These are phyloP conservation scores for Ceratocystis eucalypticola DNA, from an alignment of 2,329 filamentous ascomycete species.

Conservation along the genomic window DNA sequence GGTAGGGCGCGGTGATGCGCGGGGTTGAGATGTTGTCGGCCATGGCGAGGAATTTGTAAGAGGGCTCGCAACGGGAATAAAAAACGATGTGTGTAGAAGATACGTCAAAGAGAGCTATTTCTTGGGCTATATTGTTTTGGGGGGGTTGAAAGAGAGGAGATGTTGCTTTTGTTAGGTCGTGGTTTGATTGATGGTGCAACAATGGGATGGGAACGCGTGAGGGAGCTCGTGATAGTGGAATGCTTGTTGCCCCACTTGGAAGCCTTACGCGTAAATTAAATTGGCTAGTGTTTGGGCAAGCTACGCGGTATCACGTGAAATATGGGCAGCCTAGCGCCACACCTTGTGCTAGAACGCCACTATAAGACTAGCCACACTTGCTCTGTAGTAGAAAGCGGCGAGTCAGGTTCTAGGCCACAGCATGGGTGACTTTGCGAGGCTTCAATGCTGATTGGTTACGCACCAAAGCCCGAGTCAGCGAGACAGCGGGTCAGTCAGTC, in stretches of 20 bases:
- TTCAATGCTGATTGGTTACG: neutral
- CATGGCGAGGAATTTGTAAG: slow-evolving; percentile 36
- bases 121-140: neutral
- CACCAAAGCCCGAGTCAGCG: neutral
- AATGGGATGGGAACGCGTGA: too few relatives aligned
- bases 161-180: neutral
- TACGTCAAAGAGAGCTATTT: neutral
- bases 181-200: neutral
- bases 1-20: slow-evolving; percentile 67
- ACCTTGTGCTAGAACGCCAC: neutral
- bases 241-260: neutral
- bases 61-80: neutral
- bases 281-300: neutral
- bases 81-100: neutral
- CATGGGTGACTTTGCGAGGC: neutral
- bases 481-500: neutral
- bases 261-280: neutral
- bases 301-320: neutral
- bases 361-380: neutral
- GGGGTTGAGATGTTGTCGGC: slow-evolving; percentile 49
- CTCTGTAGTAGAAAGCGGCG: neutral
- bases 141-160: too few relatives aligned
- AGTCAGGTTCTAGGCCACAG: neutral
- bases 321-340: neutral
- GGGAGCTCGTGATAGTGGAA: too few relatives aligned